These are phyloP conservation scores for Sporothrix curviconia DNA, from an alignment of 2,329 filamentous ascomycete species.

Conservation along the genomic window DNA sequence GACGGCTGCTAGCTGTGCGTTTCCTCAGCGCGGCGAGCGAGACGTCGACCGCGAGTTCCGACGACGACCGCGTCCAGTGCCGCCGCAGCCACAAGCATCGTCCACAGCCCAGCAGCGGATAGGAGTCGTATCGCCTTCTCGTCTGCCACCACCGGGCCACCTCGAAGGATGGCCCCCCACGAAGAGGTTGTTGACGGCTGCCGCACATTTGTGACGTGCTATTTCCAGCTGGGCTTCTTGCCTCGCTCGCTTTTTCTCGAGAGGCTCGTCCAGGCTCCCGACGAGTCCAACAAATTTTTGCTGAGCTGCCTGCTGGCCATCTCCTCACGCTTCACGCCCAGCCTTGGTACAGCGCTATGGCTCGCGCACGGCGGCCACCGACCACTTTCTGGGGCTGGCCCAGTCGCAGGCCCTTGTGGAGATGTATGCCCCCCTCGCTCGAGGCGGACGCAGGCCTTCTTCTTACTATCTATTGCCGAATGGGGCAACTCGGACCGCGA, in stretches of 20 bases:
- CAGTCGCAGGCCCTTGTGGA: slow-evolving; percentile 40
- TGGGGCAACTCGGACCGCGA: slow-evolving; percentile 30
- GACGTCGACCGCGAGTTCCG: slow-evolving; percentile 50
- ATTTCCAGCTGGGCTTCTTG: slow-evolving; percentile 54
- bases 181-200: slow-evolving; percentile 46
- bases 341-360: slow-evolving; percentile 42
- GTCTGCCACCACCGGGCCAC: slow-evolving; percentile 31
- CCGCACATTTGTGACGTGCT: slow-evolving; percentile 45
- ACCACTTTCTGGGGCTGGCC: slow-evolving; percentile 47
- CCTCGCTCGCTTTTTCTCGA: slow-evolving; percentile 46
- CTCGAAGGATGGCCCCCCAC: slow-evolving; percentile 38
- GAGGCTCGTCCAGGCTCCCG: slow-evolving; percentile 37
- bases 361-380: slow-evolving; percentile 42
- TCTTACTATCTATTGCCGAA: slow-evolving; percentile 23
- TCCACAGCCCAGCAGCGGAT: no score
- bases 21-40: slow-evolving; percentile 45
- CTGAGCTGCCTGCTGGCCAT: slow-evolving; percentile 49
- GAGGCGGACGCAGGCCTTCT: slow-evolving; percentile 49
- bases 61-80: slow-evolving; percentile 39
- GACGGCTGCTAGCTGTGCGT: slow-evolving; percentile 43
- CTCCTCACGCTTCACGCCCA: slow-evolving; percentile 47
- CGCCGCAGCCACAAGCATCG: not conserved
- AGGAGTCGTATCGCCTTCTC: no score
- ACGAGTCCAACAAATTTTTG: slow-evolving; percentile 45
- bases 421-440: slow-evolving; percentile 46